phyloP scores from a whole-genome alignment of 1,139 yeast genomes.

The Hemisphaericaspora xylofermentans region DNA sequence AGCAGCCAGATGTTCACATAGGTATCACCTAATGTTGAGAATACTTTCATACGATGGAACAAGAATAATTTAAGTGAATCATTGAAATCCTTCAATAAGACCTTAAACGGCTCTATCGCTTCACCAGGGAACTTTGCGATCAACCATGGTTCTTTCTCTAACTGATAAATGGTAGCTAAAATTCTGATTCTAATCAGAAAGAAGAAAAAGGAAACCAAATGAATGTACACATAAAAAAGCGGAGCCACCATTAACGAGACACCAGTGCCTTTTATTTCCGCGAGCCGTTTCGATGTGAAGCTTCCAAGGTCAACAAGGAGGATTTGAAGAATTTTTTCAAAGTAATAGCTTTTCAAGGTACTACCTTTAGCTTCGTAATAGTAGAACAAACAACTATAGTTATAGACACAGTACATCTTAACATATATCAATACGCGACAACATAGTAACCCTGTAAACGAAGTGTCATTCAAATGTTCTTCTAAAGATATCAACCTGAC shows the following conservation, averaged over 20 bases:
- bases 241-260: slow-evolving; percentile 13
- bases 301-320: slow-evolving; percentile 21
- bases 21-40: slow-evolving; percentile 4
- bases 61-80: slow-evolving; percentile 1
- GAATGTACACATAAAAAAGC: slow-evolving; percentile 14
- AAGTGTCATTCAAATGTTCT: slow-evolving; percentile 6
- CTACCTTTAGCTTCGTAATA: slow-evolving; percentile 24
- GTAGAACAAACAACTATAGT: slow-evolving; percentile 26
- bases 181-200: slow-evolving; percentile 9
- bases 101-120: not conserved
- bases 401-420: slow-evolving; percentile 20
- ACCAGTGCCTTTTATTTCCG: slow-evolving; percentile 9
- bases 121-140: not conserved
- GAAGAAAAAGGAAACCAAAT: slow-evolving; percentile 9
- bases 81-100: not conserved
- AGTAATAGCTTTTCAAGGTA: slow-evolving; percentile 23
- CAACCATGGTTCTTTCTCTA: not conserved
- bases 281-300: slow-evolving; percentile 9
- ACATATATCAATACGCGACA: slow-evolving; percentile 9
- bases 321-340: slow-evolving; percentile 21
- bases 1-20: slow-evolving; percentile 9
- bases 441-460: not conserved
- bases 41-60: not conserved
- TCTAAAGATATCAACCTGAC: slow-evolving; percentile 10
- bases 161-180: slow-evolving; percentile 5